Conservation (phyloP, 176 grass and related monocot genomes). For the Eleusine coracana region DNA sequence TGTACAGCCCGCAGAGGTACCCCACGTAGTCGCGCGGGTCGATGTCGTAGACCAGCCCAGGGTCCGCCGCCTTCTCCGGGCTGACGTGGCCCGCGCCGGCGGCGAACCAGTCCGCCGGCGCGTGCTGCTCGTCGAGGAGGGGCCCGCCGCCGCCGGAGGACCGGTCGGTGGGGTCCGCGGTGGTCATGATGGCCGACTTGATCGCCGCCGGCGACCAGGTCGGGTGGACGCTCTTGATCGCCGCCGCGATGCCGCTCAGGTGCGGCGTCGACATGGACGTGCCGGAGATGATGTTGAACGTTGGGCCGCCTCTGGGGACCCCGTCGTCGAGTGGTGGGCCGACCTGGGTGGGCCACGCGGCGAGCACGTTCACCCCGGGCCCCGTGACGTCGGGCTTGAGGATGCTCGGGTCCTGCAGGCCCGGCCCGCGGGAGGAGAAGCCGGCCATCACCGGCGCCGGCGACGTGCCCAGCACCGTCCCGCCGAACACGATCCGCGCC, state of each 20-base stretch:
- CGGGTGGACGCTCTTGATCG: slow-evolving; percentile 53
- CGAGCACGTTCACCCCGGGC: slow-evolving; percentile 52
- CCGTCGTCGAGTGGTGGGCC: not conserved
- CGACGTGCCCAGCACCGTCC: slow-evolving; percentile 53
- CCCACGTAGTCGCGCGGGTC: slow-evolving; percentile 27
- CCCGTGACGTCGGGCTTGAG: slow-evolving; percentile 62
- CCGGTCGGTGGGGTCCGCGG: slow-evolving; percentile 39
- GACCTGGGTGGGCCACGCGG: slow-evolving; percentile 52
- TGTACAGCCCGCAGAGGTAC: slow-evolving; percentile 57
- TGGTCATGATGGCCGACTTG: slow-evolving; percentile 79
- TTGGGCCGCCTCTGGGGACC: not conserved
- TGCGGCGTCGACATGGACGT: slow-evolving; percentile 79
- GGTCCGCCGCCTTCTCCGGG: slow-evolving; percentile 49
- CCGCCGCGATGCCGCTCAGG: slow-evolving; percentile 57
- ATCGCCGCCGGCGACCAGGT: slow-evolving; percentile 57
- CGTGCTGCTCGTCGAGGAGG: slow-evolving; percentile 42
- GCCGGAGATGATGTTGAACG: slow-evolving; percentile 55
- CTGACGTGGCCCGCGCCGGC: slow-evolving; percentile 55
- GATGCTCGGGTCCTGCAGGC: slow-evolving; percentile 15
- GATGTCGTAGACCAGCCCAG: slow-evolving; percentile 50
- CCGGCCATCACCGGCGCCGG: slow-evolving; percentile 41
- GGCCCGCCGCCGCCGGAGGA: not conserved
- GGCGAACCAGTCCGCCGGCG: slow-evolving; percentile 41
- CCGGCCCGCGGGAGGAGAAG: slow-evolving; percentile 68
- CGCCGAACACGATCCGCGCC: slow-evolving; percentile 33